Base-by-base conservation (phyloP, 2,329 filamentous ascomycete genomes). In the Ophiostoma ips region DNA sequence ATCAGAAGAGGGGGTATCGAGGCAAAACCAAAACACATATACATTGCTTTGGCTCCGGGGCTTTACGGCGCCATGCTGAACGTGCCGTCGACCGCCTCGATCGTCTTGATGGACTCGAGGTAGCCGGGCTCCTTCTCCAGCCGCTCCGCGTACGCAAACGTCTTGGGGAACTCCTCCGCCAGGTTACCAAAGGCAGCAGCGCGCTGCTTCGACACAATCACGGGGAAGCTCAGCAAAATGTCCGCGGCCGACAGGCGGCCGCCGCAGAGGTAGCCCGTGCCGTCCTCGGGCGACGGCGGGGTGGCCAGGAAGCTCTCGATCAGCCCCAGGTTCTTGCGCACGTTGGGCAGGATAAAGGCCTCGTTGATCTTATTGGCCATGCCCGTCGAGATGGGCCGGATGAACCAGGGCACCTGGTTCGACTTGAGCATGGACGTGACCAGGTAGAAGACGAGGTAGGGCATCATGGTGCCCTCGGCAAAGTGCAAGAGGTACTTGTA, bases 391-490 rank as follows among this genome's bases (percentile, higher is more conserved):
- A 78, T 63, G 52, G 74, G 74, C 1, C 74, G 70, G 55, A 77
- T 62, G 57, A 74, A 66, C 62, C 76, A 77, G 15, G 75, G 75
- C 1, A 77, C 63, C 21, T 60, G 59, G 1, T 64, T 59, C 1
- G 69, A 66, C 53, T 70, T 71, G 55, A 77, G 64, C 24, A 72
- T 63, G 4, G 60, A 60, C 12, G 84, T 68, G 24, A 94, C 66
- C 15, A 92, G 61, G 13, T 71, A 67, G 54, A 86, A 65, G 1
- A 89, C 65, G 55, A 92, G 63, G 45, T 79, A 69, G 0, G 79
- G 75, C 82, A 94, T 92, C 54, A 95, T 66, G 53, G 77, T 86
- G 11, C 89, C 90, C 67, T 95, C 90, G 5, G 78, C 73, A 64
- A 89, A 95, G 63, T 95, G 84, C 72, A 95, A 77, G 57, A 78